Percentiles rank a stretch among this genome's conserved stretches.
These are phyloP conservation scores for Pichia insulana DNA, from an alignment of 805 yeast genomes.

Conservation along the genomic window DNA sequence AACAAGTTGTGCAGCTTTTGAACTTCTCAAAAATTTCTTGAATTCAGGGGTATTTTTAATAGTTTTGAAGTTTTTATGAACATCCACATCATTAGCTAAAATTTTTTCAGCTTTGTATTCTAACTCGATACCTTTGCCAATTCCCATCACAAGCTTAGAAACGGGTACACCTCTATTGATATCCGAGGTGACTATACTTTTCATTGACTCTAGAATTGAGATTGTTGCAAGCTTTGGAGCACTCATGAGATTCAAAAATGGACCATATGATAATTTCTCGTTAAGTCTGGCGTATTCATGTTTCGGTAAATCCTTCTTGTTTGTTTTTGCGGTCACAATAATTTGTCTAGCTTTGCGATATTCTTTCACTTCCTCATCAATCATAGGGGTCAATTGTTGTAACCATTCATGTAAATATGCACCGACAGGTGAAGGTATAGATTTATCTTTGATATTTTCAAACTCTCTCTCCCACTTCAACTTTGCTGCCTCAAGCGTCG, in stretches of 20 bases:
- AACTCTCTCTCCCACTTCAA: constrained; percentile 83
- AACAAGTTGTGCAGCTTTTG: constrained; percentile 22
- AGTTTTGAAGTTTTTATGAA: constrained; percentile 43
- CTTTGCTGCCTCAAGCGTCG: constrained; percentile 77
- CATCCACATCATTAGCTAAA: constrained; percentile 46
- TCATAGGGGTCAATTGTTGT: constrained; percentile 57
- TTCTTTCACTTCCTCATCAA: constrained; percentile 54
- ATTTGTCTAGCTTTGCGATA: constrained; percentile 38
- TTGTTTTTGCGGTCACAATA: constrained; percentile 1
- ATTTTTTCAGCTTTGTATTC: constrained; percentile 71
- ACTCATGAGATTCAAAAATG: constrained; percentile 61
- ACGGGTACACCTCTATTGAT: constrained; percentile 75
- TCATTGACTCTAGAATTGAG: constrained; percentile 73
- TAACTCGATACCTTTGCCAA: constrained; percentile 76
- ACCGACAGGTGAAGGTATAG: constrained; percentile 54
- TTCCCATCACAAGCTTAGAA: constrained; percentile 69
- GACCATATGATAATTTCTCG: constrained; percentile 56
- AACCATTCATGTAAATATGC: constrained; percentile 82
- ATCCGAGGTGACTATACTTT: constrained; percentile 67
- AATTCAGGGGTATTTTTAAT: constrained; percentile 39
- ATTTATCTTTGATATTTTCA: constrained; percentile 35
- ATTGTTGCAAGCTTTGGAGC: constrained; percentile 79
- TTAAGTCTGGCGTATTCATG: constrained; percentile 13
- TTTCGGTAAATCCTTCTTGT: constrained; percentile 18
- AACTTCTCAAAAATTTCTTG: constrained; percentile 30